A percentile compares a stretch with the other conserved stretches of the same genome.
These are phyloP conservation scores for Lachnellula hyalina DNA, from an alignment of 2,329 filamentous ascomycete species.

Conservation along the genomic window DNA sequence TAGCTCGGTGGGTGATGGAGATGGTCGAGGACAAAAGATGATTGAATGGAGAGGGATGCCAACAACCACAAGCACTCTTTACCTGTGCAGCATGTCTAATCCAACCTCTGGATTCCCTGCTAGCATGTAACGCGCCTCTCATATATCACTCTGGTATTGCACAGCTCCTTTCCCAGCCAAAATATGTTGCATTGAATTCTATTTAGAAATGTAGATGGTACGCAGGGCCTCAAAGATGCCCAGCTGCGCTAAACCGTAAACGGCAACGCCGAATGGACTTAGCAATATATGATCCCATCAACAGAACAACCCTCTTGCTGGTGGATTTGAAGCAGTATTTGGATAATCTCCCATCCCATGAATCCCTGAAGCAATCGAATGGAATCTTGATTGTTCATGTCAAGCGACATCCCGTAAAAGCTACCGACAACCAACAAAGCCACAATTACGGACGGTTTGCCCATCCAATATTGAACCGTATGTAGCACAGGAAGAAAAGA, in stretches of 20 bases:
- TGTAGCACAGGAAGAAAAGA: no score
- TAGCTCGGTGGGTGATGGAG: constrained; percentile 9
- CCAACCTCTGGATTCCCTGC: constrained; percentile 12
- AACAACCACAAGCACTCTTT: constrained; percentile 12
- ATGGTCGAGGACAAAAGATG: constrained; percentile 10
- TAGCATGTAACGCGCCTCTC: constrained; percentile 19
- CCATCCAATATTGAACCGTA: no score
- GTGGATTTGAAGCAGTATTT: neutral
- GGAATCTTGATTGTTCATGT: neutral
- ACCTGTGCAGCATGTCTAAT: constrained; percentile 21
- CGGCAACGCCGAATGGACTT: neutral
- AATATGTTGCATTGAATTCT: constrained; percentile 26
- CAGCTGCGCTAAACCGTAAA: neutral
- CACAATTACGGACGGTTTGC: no score
- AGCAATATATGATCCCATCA: neutral
- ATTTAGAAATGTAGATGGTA: constrained; percentile 20
- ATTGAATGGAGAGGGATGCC: constrained; percentile 15
- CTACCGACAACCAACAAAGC: neutral
- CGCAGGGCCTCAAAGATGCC: neutral
- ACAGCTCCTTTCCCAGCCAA: constrained; percentile 17
- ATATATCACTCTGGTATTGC: constrained; percentile 25
- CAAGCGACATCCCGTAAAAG: neutral
- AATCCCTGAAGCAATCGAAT: no score
- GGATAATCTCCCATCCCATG: neutral
- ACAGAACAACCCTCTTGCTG: neutral